Evolutionary conservation across 768 basidiomycete genomes (phyloP), one percentile per base, ranked within the genome.

Genomic region (Suillus fuscotomentosus): DNA sequence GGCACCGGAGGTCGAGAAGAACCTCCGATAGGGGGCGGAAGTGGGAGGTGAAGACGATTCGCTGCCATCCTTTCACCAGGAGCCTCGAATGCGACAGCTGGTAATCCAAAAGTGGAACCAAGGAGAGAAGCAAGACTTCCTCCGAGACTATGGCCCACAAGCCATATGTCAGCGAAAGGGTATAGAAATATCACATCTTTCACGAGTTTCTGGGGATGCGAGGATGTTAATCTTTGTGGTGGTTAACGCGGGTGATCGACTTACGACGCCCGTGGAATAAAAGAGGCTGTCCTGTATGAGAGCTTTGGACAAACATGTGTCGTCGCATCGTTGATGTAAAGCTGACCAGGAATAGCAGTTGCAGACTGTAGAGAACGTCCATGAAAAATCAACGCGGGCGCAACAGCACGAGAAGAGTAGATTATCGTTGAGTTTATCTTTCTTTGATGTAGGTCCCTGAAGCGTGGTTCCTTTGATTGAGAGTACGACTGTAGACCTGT

Each of bases 371-470:
- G 83, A 83, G 72, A 94, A 90, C 34, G 85, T 72, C 95, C 96
- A 98, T 3, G 91, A 88, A 65, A 95, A 83, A 75, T 93, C 91
- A 42, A 96, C 91, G 39, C 88, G 83, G 17, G 95, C 96, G 70
- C 97, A 99, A 73, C 97, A 98, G 77, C 97, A 99, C 0, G 95
- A 92, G 72, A 92, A 94, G 20, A 94, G 75, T 75, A 93, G 70
- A 70, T 94, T 94, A 76, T 97, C 96, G 75, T 98, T 98, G 72
- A 89, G 89, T 78, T 94, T 96, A 78, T 99, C 97, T 71, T 90
- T 88, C 79, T 86, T 91, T 60, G 92, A 91, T 14, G 97, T 97
- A 15, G 90, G 87, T 3, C 95, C 95, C 67, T 85, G 84, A 0
- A 95, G 75, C 0, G 93, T 94, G 0, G 96, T 99, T 47, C 90